Evolutionary conservation across 2,329 filamentous ascomycete genomes (phyloP).

Genomic region (Ascochyta rabiei): DNA sequence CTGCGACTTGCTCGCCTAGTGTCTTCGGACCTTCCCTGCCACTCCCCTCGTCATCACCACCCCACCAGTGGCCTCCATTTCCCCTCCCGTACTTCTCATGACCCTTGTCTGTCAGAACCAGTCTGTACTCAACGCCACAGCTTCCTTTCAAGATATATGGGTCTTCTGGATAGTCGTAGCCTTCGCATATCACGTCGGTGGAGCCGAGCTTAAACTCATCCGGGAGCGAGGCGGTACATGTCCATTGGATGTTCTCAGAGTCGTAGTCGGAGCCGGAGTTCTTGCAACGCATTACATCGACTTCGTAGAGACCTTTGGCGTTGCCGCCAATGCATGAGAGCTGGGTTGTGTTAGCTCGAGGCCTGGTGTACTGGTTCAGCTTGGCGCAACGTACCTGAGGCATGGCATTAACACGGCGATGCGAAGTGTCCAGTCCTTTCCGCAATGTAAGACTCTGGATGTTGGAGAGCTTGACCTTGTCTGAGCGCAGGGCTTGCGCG

Average conservation of each 20-base stretch:
- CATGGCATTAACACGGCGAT: constrained; percentile 76
- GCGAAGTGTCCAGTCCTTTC: constrained; percentile 69
- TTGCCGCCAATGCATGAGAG: constrained; percentile 75
- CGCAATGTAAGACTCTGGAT: constrained; percentile 82
- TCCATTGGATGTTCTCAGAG: constrained; percentile 88
- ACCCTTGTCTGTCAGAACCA: constrained; percentile 78
- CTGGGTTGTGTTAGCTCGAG: constrained; percentile 48
- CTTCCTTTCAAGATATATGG: constrained; percentile 88
- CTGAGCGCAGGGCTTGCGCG: constrained; percentile 43
- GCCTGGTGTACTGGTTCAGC: not conserved
- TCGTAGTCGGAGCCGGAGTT: constrained; percentile 85
- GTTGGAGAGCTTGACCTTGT: constrained; percentile 66
- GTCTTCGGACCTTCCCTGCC: constrained; percentile 48
- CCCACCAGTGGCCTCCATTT: constrained; percentile 51
- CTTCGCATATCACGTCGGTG: constrained; percentile 92
- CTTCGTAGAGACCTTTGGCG: constrained; percentile 66
- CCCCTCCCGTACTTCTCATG: constrained; percentile 69
- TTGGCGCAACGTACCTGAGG: constrained; percentile 56
- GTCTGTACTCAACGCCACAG: constrained; percentile 88
- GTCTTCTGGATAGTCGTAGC: constrained; percentile 78
- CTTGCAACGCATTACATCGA: constrained; percentile 86
- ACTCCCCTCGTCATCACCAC: constrained; percentile 45
- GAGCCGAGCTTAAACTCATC: constrained; percentile 74
- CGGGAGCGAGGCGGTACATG: constrained; percentile 72
- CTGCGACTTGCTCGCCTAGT: constrained; percentile 36